Conservation (phyloP, 345 rosid genomes). For the Lagerstroemia speciosa region DNA sequence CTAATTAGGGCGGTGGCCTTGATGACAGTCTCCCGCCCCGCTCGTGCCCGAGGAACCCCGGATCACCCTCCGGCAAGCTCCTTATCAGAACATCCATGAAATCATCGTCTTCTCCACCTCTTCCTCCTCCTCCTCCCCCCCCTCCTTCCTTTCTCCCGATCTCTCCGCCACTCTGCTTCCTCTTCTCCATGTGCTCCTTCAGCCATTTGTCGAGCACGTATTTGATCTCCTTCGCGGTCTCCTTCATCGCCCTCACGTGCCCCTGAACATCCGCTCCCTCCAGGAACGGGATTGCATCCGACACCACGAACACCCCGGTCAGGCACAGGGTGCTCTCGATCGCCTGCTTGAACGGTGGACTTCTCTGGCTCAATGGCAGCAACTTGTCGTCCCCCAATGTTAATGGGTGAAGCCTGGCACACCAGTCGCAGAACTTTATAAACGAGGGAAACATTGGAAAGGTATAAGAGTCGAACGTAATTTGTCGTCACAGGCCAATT, state of each 20-base stretch:
- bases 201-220: slow-evolving; percentile 12
- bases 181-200: slow-evolving; percentile 10
- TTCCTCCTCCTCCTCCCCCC: too few species aligned
- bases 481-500: background rate
- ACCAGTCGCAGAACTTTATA: background rate
- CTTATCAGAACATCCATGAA: slow-evolving; percentile 12
- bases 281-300: slow-evolving; percentile 15
- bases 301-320: slow-evolving; percentile 9
- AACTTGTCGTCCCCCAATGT: too few species aligned
- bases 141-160: background rate
- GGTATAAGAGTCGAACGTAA: background rate
- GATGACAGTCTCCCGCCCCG: slow-evolving; percentile 1
- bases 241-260: slow-evolving; percentile 19
- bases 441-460: background rate
- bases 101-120: background rate
- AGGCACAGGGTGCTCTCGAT: slow-evolving; percentile 4
- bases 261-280: slow-evolving; percentile 14
- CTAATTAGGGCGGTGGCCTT: slow-evolving; percentile 18
- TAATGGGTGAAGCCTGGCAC: slow-evolving; percentile 75
- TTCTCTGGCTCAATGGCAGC: too few species aligned
- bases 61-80: slow-evolving; percentile 2
- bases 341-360: slow-evolving; percentile 6
- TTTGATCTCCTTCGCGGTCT: slow-evolving; percentile 12
- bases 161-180: background rate
- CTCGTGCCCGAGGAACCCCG: slow-evolving; percentile 1